Base-by-base conservation (phyloP, 2,329 filamentous ascomycete genomes). In the Colletotrichum ledebouriae region DNA sequence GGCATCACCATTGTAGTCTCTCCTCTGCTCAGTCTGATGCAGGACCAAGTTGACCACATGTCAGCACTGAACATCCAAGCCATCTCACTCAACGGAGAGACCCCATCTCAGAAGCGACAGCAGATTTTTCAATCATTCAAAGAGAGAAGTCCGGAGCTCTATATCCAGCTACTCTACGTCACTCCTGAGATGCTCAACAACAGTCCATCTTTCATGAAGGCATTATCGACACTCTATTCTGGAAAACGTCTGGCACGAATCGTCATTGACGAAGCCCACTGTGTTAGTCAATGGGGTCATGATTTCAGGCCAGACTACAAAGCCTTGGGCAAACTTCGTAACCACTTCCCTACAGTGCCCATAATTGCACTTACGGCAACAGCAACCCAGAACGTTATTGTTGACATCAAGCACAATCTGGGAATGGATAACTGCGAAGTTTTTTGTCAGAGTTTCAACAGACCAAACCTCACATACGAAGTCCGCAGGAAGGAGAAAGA, bases 241-340 rank as follows among this genome's bases (percentile, higher is more conserved):
- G 89, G 89, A 58, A 83, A 86, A 3, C 92, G 91, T 73, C 88
- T 99, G 59, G 95, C 97, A 15, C 89, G 96, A 29, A 89, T 99
- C 56, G 96, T 99, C 60, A 97, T 99, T 71, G 96, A 99, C 73
- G 97, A 99, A 81, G 96, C 96, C n/a, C 96, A 99, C 78, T 99
- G 96, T 78, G 95, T 99, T 29, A 98, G 96, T 78, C 94, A 99
- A 83, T 99, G 96, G 96, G 96, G 96, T 1, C 96, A 99, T 73
- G 96, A 99, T 78, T 99, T 99, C 77, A 89, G 97, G 52, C 95
- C 94, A 0, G 95, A 98, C 77, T 99, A 99, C 82, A 97, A 97
- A 78, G 87, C 88, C 34, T 84, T 99, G 4, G 94, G 94, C 33
- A 86, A 89, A 67, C 83, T 98, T 49, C 88, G 95, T 56, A 78